A percentile compares a stretch with the other conserved stretches of the same genome.
These are phyloP conservation scores for Diaporthe australafricana DNA, from an alignment of 2,329 filamentous ascomycete species.

Conservation along the genomic window DNA sequence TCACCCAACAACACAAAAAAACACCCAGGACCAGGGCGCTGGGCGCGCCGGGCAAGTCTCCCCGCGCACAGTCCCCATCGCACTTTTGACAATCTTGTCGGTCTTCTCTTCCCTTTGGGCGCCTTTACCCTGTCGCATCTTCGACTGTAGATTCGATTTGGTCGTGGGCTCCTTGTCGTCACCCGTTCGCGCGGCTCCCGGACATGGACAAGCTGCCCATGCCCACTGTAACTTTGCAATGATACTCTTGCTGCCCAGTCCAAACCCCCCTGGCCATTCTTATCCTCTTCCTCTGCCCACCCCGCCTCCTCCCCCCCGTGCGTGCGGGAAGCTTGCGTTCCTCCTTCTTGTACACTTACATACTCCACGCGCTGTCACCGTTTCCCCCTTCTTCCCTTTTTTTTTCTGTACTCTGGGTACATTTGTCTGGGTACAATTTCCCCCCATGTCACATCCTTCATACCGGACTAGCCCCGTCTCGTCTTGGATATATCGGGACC, in stretches of 20 bases:
- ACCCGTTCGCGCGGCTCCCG: slow-evolving; percentile 22
- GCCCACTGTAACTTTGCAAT: slow-evolving; percentile 29
- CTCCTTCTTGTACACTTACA: not conserved
- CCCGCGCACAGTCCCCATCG: slow-evolving; percentile 23
- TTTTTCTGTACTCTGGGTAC: not conserved
- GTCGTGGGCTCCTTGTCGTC: slow-evolving; percentile 26
- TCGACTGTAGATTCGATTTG: not conserved
- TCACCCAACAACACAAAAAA: not conserved
- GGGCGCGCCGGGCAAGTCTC: slow-evolving; percentile 13
- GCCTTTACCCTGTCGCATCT: slow-evolving; percentile 14
- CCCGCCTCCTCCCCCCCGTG: not conserved
- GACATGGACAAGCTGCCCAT: slow-evolving; percentile 25
- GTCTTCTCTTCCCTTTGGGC: not conserved
- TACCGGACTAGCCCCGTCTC: slow-evolving; percentile 15
- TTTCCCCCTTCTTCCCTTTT: not conserved
- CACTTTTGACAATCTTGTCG: slow-evolving; percentile 22
- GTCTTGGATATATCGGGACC: slow-evolving; percentile 20
- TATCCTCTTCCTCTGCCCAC: not conserved
- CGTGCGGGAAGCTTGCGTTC: not conserved
- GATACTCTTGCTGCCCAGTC: slow-evolving; percentile 23
- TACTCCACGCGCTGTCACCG: slow-evolving; percentile 21
- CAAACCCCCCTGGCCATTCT: slow-evolving; percentile 1
- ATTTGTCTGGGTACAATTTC: slow-evolving; percentile 11
- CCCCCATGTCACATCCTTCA: slow-evolving; percentile 23
- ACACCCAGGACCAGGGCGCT: slow-evolving; percentile 15